Conservation (phyloP, 2,329 filamentous ascomycete species). For the Leptographium procerum region DNA sequence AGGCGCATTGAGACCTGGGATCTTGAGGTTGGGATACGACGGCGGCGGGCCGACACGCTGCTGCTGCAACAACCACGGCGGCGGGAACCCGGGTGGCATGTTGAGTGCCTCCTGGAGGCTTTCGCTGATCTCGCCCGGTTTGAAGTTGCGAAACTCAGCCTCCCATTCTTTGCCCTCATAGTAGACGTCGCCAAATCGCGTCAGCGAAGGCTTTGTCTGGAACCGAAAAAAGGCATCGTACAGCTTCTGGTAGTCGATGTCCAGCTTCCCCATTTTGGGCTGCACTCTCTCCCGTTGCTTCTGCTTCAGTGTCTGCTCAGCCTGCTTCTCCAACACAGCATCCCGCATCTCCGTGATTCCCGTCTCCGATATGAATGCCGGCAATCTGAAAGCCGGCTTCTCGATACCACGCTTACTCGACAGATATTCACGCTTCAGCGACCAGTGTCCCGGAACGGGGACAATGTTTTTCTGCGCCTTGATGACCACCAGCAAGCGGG, state of each 20-base stretch:
- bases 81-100: slow-evolving; percentile 84
- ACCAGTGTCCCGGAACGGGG: slow-evolving; percentile 89
- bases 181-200: slow-evolving; percentile 95
- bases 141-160: slow-evolving; percentile 81
- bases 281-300: slow-evolving; percentile 90
- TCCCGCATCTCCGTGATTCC: slow-evolving; percentile 98
- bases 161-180: slow-evolving; percentile 98
- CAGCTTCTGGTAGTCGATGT: slow-evolving; percentile 96
- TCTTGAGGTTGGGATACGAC: slow-evolving; percentile 89
- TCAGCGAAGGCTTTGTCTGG: slow-evolving; percentile 90
- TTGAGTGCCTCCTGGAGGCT: slow-evolving; percentile 84
- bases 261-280: slow-evolving; percentile 91
- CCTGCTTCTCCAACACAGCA: slow-evolving; percentile 90
- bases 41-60: slow-evolving; percentile 89
- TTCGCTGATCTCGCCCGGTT: slow-evolving; percentile 82
- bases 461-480: slow-evolving; percentile 93
- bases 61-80: slow-evolving; percentile 95
- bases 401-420: slow-evolving; percentile 96
- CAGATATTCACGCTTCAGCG: slow-evolving; percentile 89
- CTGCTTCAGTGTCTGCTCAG: slow-evolving; percentile 82
- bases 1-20: slow-evolving; percentile 87
- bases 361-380: slow-evolving; percentile 94
- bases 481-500: slow-evolving; percentile 80
- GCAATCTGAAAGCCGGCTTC: slow-evolving; percentile 83
- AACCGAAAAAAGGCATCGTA: slow-evolving; percentile 98